Base-by-base conservation (phyloP, 345 rosid genomes). In the Citrus maxima region DNA sequence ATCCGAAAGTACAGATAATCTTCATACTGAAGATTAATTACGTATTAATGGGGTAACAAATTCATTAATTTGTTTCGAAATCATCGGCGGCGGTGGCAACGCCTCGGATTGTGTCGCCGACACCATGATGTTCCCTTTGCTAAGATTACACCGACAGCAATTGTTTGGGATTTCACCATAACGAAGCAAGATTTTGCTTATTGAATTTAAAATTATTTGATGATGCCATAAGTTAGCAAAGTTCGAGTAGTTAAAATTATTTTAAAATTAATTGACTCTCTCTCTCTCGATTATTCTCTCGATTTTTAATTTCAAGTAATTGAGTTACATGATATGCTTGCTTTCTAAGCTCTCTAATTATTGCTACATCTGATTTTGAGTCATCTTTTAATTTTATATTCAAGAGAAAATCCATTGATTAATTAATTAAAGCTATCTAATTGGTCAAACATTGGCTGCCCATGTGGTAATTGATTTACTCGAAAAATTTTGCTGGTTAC, bases 91-190 rank as follows among this genome's bases (percentile, higher is more conserved):
- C 80, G 82, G 85, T 70, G 73, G 68, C 77, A 66, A 51, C 80
- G 86, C 84, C 85, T 67, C 51, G 69, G 82, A 51, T 58, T n/a
- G 54, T 77, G 82, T 72, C 12, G 69, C 13, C 65, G 51, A 77
- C 79, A 63, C 34, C 40, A 5, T 14, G 63, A 80, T 58, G 77
- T 72, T 46, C 42, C 82, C 80, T 22, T 54, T 75, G 74, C 62
- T 40, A 74, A 74, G 35, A 77, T 64, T 24, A 38, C 78, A 40
- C 37, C 80, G 68, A 75, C 79, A 78, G 38, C 65, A 72, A 61
- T 73, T 74, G 80, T 75, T 68, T 51, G 75, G 80, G 62, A 78
- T 78, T 81, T 78, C 80, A 62, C 18, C 74, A 54, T n/a, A 54
- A 72, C 37, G 54, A 81, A 70, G 82, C 82, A 80, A 73, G 62